Base-by-base conservation (phyloP, 73 alveolate genomes). In the Tetrahymena malaccensis region DNA sequence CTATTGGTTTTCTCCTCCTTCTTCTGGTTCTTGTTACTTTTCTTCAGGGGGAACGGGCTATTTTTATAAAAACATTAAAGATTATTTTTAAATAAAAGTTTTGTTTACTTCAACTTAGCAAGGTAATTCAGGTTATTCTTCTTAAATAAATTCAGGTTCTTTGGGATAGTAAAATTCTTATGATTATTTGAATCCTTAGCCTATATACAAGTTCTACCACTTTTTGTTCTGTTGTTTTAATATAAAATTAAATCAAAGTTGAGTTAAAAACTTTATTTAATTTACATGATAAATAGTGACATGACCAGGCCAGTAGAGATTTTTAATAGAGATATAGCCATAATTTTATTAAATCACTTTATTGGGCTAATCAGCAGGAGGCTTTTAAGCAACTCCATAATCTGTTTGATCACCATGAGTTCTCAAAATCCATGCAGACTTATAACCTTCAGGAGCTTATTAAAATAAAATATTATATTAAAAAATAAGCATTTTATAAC, bases 261-360 rank as follows among this genome's bases (percentile, higher is more conserved):
- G 17, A 25, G 9, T 70, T 1, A 0, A 2, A n/a, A 70, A 19
- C 25, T 11, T 1, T 27, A 19, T 19, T 11, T 70, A 50, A 50
- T 70, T 70, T 70, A 70, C 89, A 38, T 94, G 56, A 93, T 96
- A 96, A 93, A 96, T 94, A 57, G 94, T 96, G 40, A 85, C 94
- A 34, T 95, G 95, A 3, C 97, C 97, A 40, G 97, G 97, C 97
- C 97, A 96, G 40, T 89, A 40, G 85, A 96, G 94, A 96, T 96
- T 96, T 70, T 96, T 96, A 35, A 96, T 55, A 93, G 96, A 96
- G 37, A 96, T 96, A 19, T 94, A 43, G 21, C 96, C 57, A 93
- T 96, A 96, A 96, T 96, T 96, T 50, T 93, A 50, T 96, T 96
- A 57, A 96, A 94, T 96, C 25, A 94, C 96, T 70, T 96, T 96